These are phyloP conservation scores for Capillidium heterosporum DNA, from an alignment of 371 early-diverging fungal species.

Conservation along the genomic window DNA sequence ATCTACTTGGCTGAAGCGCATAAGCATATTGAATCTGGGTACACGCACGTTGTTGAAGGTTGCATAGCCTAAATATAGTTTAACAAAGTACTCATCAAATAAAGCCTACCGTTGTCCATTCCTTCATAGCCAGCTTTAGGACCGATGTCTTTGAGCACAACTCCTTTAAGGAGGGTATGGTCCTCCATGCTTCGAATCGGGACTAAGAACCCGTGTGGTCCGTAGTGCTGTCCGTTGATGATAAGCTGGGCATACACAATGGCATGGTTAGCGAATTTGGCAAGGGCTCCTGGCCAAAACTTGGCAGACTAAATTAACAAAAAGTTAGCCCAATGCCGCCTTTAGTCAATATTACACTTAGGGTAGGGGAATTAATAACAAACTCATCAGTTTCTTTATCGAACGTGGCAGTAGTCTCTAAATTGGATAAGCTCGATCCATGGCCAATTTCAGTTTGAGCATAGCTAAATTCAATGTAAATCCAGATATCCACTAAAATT, in stretches of 20 bases:
- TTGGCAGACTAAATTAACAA: slow-evolving; percentile 23
- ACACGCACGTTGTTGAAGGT: slow-evolving; percentile 58
- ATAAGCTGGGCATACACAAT: slow-evolving; percentile 75
- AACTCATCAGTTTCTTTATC: slow-evolving; percentile 46
- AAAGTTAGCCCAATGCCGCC: not conserved
- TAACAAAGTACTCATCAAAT: slow-evolving; percentile 15
- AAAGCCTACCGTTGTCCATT: slow-evolving; percentile 68
- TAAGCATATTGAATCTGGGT: slow-evolving; percentile 62
- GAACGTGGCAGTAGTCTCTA: slow-evolving; percentile 69
- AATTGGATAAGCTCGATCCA: slow-evolving; percentile 42
- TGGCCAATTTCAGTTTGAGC: slow-evolving; percentile 20
- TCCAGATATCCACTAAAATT: not conserved
- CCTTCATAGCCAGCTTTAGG: slow-evolving; percentile 69
- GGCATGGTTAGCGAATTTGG: slow-evolving; percentile 52
- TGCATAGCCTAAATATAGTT: slow-evolving; percentile 73
- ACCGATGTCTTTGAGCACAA: slow-evolving; percentile 79
- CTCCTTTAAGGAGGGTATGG: slow-evolving; percentile 58
- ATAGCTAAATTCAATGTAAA: slow-evolving; percentile 9
- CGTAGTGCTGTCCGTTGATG: slow-evolving; percentile 55
- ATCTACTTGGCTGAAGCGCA: slow-evolving; percentile 54
- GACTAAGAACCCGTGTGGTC: slow-evolving; percentile 72
- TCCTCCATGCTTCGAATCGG: slow-evolving; percentile 63
- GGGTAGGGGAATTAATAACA: slow-evolving; percentile 51
- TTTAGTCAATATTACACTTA: slow-evolving; percentile 16
- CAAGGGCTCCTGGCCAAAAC: slow-evolving; percentile 82